Evolutionary conservation across 2,329 filamentous ascomycete genomes (phyloP).

Genomic region (Fusarium pseudocircinatum): DNA sequence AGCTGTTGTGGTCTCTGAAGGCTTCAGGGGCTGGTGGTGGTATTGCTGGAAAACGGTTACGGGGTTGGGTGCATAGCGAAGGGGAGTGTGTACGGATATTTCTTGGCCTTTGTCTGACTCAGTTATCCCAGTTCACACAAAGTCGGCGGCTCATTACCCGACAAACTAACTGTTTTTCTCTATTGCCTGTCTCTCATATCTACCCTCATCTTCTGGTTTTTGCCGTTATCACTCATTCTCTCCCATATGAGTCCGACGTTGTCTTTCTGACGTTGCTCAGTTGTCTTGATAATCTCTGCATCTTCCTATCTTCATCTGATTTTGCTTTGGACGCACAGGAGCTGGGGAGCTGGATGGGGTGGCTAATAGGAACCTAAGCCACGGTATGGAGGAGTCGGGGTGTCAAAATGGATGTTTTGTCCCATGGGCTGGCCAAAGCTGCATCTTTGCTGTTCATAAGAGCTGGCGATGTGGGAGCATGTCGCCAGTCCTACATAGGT

Average conservation of each 20-base stretch:
- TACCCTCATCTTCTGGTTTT: constrained; percentile 24
- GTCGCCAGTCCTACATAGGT: constrained; percentile 6
- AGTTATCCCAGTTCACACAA: constrained; percentile 45
- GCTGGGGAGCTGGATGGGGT: constrained; percentile 43
- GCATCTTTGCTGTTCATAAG: constrained; percentile 36
- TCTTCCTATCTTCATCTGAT: constrained; percentile 29
- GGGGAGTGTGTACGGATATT: constrained; percentile 55
- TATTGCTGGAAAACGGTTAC: constrained; percentile 56
- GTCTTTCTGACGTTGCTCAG: constrained; percentile 20
- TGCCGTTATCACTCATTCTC: constrained; percentile 24
- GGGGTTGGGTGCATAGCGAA: constrained; percentile 56
- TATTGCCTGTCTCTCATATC: constrained; percentile 33
- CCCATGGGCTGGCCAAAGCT: constrained; percentile 36
- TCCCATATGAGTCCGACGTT: constrained; percentile 15
- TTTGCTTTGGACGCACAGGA: constrained; percentile 41
- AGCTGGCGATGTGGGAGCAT: constrained; percentile 28
- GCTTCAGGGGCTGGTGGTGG: constrained; percentile 42
- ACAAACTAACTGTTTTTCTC: constrained; percentile 41
- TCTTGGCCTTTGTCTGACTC: constrained; percentile 51
- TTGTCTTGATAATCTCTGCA: constrained; percentile 28
- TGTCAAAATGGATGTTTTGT: constrained; percentile 39
- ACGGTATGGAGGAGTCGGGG: constrained; percentile 44
- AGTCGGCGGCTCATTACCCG: constrained; percentile 38
- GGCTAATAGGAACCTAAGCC: constrained; percentile 26
- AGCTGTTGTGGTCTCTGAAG: background rate